phyloP scores from a whole-genome alignment of 176 grass and related monocot species.

The Bolboschoenus planiculmis region DNA sequence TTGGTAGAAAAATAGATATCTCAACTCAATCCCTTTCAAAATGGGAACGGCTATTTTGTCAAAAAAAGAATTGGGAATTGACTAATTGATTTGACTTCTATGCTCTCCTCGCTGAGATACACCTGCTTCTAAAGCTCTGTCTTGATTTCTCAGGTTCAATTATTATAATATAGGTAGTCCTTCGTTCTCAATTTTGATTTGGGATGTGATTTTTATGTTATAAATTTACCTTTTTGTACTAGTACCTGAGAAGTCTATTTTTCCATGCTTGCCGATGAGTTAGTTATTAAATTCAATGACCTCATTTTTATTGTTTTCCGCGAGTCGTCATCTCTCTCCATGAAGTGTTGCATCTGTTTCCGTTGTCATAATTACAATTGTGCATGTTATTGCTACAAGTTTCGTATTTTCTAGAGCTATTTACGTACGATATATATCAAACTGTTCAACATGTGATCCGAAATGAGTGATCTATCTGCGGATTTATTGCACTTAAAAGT shows the following conservation, averaged over 20 bases:
- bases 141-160: background rate
- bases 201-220: background rate
- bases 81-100: conserved; percentile 1
- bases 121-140: background rate
- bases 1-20: conserved; percentile 8
- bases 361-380: background rate
- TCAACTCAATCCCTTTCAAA: conserved; percentile 12
- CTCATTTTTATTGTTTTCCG: no score
- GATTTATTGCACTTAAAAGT: no score
- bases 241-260: background rate
- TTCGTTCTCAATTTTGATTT: conserved; percentile 12
- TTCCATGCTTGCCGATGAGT: background rate
- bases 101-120: background rate
- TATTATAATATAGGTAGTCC: background rate
- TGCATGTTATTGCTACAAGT: background rate
- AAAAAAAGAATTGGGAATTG: background rate
- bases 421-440: background rate
- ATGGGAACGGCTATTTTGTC: background rate
- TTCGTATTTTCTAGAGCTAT: background rate
- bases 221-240: background rate
- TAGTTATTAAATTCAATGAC: no score
- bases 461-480: background rate
- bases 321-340: background rate
- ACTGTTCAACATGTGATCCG: background rate
- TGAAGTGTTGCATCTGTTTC: background rate